Base-by-base conservation (phyloP, 2,329 filamentous ascomycete species). In the Aspergillus sp. region DNA sequence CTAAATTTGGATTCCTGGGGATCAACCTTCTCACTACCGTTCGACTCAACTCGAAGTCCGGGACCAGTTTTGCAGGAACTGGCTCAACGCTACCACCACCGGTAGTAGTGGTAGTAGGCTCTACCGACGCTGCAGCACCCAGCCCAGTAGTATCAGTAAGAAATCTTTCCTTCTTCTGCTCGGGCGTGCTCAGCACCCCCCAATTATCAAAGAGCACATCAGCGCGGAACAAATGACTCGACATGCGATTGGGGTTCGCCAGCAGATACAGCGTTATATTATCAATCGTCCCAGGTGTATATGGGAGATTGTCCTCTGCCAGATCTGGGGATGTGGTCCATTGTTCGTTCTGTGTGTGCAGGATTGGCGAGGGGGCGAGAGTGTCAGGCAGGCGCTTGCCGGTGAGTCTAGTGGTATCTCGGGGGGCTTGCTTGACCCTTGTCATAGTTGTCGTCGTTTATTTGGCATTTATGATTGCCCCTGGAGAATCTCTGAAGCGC, bases 1-100 rank as follows among this genome's bases (percentile, higher is more conserved):
- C 91, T 28, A 91, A 72, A 46, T 82, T 76, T 2, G 82, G 80
- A 64, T 95, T 95, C 43, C 91, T 77, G 3, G 91, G 91, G 41
- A 96, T 82, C 57, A 96, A 72, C 50, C 77, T 83, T 49, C 90
- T 78, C 5, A 95, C 78, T 19, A 95, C 74, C 1, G 81, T 81
- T 53, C 83, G 81, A 27, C 76, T 73, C 30, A 81, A 70, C 4
- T 53, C 44, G 41, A 69, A 69, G 4, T 58, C 61, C 4, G 56
- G 19, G 29, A 69, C 50, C 10, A 48, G 48, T 19, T 49, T 55
- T 9, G 60, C 54, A 26, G 54, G 51, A 4, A 55, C 45, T 8
- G 58, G 47, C n/a, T 50, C 44, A 9, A 51, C 52, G 5, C 41
- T 12, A 4, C 44, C 47, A 5, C 46, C 48, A 7, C 7, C 38